A percentile compares a stretch with the other conserved stretches of the same genome.
phyloP scores from a whole-genome alignment of 805 yeast genomes.

The Saturnispora mendoncae region DNA sequence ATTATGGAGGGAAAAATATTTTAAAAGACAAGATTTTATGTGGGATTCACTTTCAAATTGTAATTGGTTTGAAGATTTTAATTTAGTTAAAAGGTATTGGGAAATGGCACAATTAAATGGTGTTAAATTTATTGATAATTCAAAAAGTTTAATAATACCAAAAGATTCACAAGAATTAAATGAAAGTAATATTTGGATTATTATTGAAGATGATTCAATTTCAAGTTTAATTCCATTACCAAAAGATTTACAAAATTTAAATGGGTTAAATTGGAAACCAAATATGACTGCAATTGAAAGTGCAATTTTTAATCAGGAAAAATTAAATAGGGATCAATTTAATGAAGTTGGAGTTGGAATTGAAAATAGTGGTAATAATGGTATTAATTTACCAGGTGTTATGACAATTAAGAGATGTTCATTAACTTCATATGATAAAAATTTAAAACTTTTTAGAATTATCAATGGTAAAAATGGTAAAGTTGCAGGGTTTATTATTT shows the following conservation, averaged over 20 bases:
- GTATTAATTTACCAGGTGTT: neutral
- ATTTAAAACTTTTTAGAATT: neutral
- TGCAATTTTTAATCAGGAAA: neutral
- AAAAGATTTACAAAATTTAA: neutral
- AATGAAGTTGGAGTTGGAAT: neutral
- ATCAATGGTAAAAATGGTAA: neutral
- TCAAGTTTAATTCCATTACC: neutral
- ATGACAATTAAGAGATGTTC: neutral
- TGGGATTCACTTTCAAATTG: constrained; percentile 1
- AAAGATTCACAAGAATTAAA: neutral
- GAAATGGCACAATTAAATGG: neutral
- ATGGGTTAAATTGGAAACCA: neutral
- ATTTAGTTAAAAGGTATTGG: constrained; percentile 4
- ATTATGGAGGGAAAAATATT: constrained; percentile 11
- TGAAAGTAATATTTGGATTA: neutral
- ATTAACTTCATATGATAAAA: neutral
- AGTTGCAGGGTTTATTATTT: constrained; percentile 5
- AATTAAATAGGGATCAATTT: neutral
- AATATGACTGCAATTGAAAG: neutral
- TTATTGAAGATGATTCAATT: neutral
- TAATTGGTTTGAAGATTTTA: constrained; percentile 1
- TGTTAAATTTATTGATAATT: neutral
- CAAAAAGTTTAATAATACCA: neutral
- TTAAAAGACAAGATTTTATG: constrained; percentile 6
- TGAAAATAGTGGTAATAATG: neutral